Percentiles rank a stretch among this genome's conserved stretches.
Evolutionary conservation across 2,329 filamentous ascomycete species (phyloP).

Genomic region (Mycosphaerella sp.): DNA sequence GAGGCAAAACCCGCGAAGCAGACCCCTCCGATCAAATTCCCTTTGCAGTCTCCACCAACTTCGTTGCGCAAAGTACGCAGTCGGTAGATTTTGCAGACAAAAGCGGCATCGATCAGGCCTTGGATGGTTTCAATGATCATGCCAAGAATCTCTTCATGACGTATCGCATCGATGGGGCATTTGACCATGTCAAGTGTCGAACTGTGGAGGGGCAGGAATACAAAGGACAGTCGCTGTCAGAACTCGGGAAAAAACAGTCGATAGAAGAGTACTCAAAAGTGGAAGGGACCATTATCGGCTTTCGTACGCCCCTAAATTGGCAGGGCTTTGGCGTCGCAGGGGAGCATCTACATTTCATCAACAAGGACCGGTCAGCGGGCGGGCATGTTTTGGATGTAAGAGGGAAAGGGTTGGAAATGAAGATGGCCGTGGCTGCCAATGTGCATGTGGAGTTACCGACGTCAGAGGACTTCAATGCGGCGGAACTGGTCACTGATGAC

Average conservation of each 20-base stretch:
- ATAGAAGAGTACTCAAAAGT: slow-evolving; percentile 36
- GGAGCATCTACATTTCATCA: slow-evolving; percentile 40
- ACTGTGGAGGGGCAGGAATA: slow-evolving; percentile 31
- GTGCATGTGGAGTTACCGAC: slow-evolving; percentile 38
- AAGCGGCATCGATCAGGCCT: slow-evolving; percentile 23
- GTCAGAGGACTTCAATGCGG: slow-evolving; percentile 36
- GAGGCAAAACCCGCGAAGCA: slow-evolving; percentile 34
- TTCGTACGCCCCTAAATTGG: slow-evolving; percentile 37
- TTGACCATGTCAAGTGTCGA: slow-evolving; percentile 30
- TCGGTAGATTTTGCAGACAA: slow-evolving; percentile 24
- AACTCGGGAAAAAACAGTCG: slow-evolving; percentile 38
- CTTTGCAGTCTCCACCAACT: slow-evolving; percentile 34
- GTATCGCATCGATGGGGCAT: slow-evolving; percentile 29
- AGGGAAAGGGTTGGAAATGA: slow-evolving; percentile 32
- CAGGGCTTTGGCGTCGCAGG: slow-evolving; percentile 39
- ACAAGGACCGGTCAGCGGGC: slow-evolving; percentile 33
- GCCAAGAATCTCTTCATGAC: slow-evolving; percentile 33
- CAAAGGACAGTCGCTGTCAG: slow-evolving; percentile 29
- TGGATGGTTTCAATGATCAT: slow-evolving; percentile 26
- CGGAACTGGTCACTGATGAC: slow-evolving; percentile 32
- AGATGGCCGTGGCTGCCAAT: slow-evolving; percentile 35
- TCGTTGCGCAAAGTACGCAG: slow-evolving; percentile 27
- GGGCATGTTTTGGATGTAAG: slow-evolving; percentile 39
- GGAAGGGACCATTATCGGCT: slow-evolving; percentile 39
- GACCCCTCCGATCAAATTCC: slow-evolving; percentile 35